Base-by-base conservation (phyloP, 352 stramenopile species). In the Pythium apleroticum region DNA sequence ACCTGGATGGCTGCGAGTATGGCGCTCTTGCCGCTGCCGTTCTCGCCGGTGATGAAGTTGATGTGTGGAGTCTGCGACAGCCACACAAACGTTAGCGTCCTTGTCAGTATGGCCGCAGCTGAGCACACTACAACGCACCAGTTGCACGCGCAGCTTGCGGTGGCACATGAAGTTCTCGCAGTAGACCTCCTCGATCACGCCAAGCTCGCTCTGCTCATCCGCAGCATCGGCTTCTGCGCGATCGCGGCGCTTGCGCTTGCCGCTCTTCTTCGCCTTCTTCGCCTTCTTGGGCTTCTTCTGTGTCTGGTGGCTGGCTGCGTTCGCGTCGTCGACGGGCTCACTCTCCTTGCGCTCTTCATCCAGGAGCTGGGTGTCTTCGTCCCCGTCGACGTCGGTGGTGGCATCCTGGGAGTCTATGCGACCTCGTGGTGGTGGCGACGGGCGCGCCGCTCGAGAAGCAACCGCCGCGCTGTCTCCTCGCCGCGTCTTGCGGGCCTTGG, bases 121-220 rank as follows among this genome's bases (percentile, higher is more conserved):
- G n/a, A n/a, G n/a, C n/a, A n/a, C n/a, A n/a, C n/a, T n/a, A n/a
- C n/a, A 28, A 60, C 68, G 53, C 46, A 82, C 75, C n/a, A 99
- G 68, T 11, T 89, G 69, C n/a, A 99, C 82, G 0, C 77, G 83
- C 55, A 99, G 77, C 62, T 97, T 97, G 55, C 87, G 88, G 67
- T 99, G 96, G 74, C 96, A 99, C 97, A 99, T 99, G 74, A 99
- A 99, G 71, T 99, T 98, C 69, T 98, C 93, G 52, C 93, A 93
- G 78, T 98, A 98, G 31, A 99, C 96, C 64, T 96, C 86, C n/a
- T 96, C 81, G 37, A 99, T 97, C 31, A 99, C 85, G 5, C 97
- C 97, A 60, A 97, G 93, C 68, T 98, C 84, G 17, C 68, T 80
- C 52, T 5, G 5, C 5, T 5, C 30, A 33, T 33, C 30, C 30